phyloP scores from a whole-genome alignment of 352 stramenopile species.

The Phytophthora podocarpi region DNA sequence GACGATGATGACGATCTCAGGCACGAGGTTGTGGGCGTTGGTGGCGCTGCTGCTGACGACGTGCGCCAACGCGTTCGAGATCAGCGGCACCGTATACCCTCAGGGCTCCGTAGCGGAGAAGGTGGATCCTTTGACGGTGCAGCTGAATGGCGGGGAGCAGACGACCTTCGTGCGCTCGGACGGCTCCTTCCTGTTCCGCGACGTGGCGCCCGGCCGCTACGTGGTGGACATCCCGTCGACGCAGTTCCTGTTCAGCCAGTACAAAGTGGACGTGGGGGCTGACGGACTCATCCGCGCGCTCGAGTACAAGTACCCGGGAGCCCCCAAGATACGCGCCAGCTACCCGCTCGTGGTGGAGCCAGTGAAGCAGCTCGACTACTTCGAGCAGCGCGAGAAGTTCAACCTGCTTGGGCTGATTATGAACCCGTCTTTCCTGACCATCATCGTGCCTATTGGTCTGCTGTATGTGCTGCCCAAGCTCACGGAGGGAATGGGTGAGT shows the following conservation, averaged over 20 bases:
- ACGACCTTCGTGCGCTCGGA: constrained; percentile 67
- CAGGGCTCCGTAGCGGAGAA: constrained; percentile 53
- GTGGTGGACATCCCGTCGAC: constrained; percentile 75
- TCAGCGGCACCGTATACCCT: constrained; percentile 64
- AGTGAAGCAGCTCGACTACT: constrained; percentile 79
- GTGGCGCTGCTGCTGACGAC: constrained; percentile 40
- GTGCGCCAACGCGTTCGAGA: constrained; percentile 47
- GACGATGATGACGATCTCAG: constrained; percentile 13
- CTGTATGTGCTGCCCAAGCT: constrained; percentile 85
- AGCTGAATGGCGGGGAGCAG: constrained; percentile 78
- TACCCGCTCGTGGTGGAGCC: constrained; percentile 73
- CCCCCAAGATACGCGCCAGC: constrained; percentile 56
- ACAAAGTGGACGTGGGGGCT: constrained; percentile 61
- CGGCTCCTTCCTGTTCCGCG: constrained; percentile 76
- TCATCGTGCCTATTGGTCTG: constrained; percentile 76
- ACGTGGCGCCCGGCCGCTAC: constrained; percentile 73
- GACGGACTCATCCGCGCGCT: constrained; percentile 65
- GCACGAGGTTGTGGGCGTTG: constrained; percentile 42
- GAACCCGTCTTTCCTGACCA: constrained; percentile 83
- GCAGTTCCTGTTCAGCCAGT: constrained; percentile 78
- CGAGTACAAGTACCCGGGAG: constrained; percentile 84
- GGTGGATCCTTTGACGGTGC: constrained; percentile 63
- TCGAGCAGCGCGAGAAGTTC: constrained; percentile 86
- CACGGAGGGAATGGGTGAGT: constrained; percentile 75
- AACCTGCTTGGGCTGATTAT: constrained; percentile 75